phyloP scores from a whole-genome alignment of 192 early-diverging fungal species.

The Dissophora globulifera region DNA sequence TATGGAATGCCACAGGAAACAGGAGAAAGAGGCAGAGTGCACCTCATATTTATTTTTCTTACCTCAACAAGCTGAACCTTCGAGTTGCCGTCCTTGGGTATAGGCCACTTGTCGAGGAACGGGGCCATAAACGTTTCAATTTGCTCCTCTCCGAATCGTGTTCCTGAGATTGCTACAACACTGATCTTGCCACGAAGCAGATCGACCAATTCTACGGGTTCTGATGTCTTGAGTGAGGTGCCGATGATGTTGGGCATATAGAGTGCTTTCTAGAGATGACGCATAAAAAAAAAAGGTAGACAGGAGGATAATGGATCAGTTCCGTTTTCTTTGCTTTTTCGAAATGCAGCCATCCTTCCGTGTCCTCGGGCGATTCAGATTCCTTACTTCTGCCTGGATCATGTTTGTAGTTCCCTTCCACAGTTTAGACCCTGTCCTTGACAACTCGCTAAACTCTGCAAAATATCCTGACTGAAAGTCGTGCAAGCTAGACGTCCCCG shows the following conservation, averaged over 20 bases:
- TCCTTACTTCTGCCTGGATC: slow-evolving; percentile 57
- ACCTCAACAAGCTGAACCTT: slow-evolving; percentile 61
- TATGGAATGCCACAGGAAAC: not conserved
- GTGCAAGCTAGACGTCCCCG: slow-evolving; percentile 11
- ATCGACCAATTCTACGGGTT: slow-evolving; percentile 55
- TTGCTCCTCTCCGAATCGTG: slow-evolving; percentile 64
- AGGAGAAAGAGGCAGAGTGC: not conserved
- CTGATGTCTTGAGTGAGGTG: slow-evolving; percentile 49
- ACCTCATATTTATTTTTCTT: not conserved
- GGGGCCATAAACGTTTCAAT: slow-evolving; percentile 58
- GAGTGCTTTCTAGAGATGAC: slow-evolving; percentile 53
- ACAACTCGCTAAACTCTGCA: slow-evolving; percentile 50
- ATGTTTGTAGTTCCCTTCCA: slow-evolving; percentile 57
- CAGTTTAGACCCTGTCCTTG: slow-evolving; percentile 60
- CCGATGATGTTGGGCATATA: slow-evolving; percentile 67
- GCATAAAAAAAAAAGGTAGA: not conserved
- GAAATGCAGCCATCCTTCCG: no score
- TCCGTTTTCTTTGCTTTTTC: no score
- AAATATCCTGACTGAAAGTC: slow-evolving; percentile 40
- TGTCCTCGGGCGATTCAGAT: no score
- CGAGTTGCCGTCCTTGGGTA: not conserved
- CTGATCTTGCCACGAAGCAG: slow-evolving; percentile 54
- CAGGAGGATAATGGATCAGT: not conserved
- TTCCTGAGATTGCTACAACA: slow-evolving; percentile 61
- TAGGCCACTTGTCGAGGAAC: slow-evolving; percentile 54